Base-by-base conservation (phyloP, 2,329 filamentous ascomycete genomes). In the Camillea tinctor region DNA sequence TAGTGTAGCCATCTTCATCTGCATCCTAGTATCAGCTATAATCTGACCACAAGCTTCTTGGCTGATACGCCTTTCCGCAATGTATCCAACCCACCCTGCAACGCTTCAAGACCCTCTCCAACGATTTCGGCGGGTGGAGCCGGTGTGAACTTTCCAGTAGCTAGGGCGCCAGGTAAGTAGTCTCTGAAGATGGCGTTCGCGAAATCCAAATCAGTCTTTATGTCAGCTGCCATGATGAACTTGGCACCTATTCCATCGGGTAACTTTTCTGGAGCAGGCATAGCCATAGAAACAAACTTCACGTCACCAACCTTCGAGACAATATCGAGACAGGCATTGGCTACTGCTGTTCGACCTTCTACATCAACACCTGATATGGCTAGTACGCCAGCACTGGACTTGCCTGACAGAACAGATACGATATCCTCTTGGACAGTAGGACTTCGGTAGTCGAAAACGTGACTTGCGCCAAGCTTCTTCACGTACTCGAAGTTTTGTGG, bases 351-450 rank as follows among this genome's bases (percentile, higher is more conserved):
- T 44, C 36, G 36, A n/a, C 36, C 11, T 44, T 44, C 36, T 17
- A 15, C 36, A 44, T 44, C 36, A n/a, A 44, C 36, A 5, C 36
- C 36, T 2, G 36, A 7, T 2, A 44, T 44, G 13, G 36, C 70
- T 2, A 76, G 63, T 3, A 70, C 73, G 9, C 74, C 74, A 1
- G 69, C 73, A 11, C 64, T 63, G 2, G 54, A 64, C 62, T 72
- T 74, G 50, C 66, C 70, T 53, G 69, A 64, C 36, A 76, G 58
- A 6, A 62, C 68, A 5, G 54, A 56, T 21, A 73, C 57, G n/a
- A 77, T 65, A 4, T 72, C 63, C 0, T 71, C 67, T 19, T 67
- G 59, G 20, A 72, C 57, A 1, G 61, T 69, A 2, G 64, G 54
- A 52, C 63, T 65, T 21, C 63, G 62, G 57, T 72, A 69, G 52